These are phyloP conservation scores for Glycine soja DNA, from an alignment of 306 rosid species.

Conservation along the genomic window DNA sequence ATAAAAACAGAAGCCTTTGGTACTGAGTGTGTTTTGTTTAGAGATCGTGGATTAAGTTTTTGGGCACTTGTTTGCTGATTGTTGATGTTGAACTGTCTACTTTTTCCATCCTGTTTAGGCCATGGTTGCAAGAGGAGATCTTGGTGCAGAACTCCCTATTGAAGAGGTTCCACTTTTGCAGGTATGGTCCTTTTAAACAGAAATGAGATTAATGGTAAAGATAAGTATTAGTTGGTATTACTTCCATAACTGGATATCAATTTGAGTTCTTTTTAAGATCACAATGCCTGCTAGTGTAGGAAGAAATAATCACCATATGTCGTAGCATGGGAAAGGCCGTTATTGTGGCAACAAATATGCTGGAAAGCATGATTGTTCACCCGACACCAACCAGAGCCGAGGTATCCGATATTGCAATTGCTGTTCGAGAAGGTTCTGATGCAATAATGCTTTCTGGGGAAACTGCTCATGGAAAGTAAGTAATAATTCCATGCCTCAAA, in stretches of 20 bases:
- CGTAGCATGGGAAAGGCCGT: conserved; percentile 99
- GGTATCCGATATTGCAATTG: conserved; percentile 98
- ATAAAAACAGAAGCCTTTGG: conserved; percentile 21
- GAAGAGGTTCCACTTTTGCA: conserved; percentile 69
- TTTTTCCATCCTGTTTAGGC: conserved; percentile 45
- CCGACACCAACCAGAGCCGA: conserved; percentile 99
- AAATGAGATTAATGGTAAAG: conserved; percentile 19
- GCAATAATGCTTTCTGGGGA: conserved; percentile 98
- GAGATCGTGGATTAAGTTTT: conserved; percentile 5
- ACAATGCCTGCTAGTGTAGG: conserved; percentile 58
- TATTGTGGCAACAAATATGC: conserved; percentile 97
- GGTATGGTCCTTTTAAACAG: conserved; percentile 40
- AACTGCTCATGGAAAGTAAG: conserved; percentile 99
- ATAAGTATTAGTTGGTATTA: not conserved
- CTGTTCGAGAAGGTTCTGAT: conserved; percentile 99
- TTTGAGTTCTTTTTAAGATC: conserved; percentile 23
- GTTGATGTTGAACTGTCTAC: conserved; percentile 33
- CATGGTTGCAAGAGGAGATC: conserved; percentile 65
- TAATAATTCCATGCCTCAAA: conserved; percentile 11
- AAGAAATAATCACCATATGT: conserved; percentile 84
- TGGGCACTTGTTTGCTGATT: not conserved
- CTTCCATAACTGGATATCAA: conserved; percentile 17
- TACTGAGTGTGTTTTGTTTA: conserved; percentile 26
- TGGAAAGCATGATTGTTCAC: conserved; percentile 99
- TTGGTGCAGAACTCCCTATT: conserved; percentile 60